Evolutionary conservation across 768 basidiomycete genomes (phyloP).

Genomic region (Russula vinacea): DNA sequence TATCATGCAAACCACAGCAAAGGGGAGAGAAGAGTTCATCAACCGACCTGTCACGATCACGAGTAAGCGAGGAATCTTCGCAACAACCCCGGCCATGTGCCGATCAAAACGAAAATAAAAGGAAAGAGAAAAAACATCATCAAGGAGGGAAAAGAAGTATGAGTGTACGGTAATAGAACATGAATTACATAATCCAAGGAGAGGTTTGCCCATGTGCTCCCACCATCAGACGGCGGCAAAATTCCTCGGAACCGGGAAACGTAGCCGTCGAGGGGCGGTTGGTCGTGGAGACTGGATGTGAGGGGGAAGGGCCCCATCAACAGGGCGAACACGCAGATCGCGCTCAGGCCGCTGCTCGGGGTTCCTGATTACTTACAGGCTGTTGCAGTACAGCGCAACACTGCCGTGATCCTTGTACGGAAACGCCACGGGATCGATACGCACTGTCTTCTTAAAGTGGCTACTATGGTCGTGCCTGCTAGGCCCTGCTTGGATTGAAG

Average conservation of each 20-base stretch:
- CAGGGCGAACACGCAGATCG: slow-evolving; percentile 1
- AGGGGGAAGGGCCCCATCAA: background rate
- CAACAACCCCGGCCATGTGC: background rate
- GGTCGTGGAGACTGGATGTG: background rate
- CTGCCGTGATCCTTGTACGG: slow-evolving; percentile 2
- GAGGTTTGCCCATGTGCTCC: background rate
- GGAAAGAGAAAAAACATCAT: background rate
- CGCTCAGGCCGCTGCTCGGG: background rate
- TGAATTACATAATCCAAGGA: slow-evolving; percentile 5
- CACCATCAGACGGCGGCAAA: background rate
- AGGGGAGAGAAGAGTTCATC: no score
- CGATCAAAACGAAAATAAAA: no score
- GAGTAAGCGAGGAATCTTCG: background rate
- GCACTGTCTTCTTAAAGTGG: background rate
- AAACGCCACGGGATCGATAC: slow-evolving; percentile 17
- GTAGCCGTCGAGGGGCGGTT: slow-evolving; percentile 1
- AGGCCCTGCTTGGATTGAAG: slow-evolving; percentile 9
- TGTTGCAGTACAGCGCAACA: background rate
- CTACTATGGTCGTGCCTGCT: background rate
- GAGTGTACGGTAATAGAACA: background rate
- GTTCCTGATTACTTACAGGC: background rate
- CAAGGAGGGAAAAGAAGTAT: background rate
- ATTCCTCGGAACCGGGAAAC: slow-evolving; percentile 18
- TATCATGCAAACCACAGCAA: no score
- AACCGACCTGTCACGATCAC: background rate